Evolutionary conservation across 345 rosid species (phyloP), one percentile per base, ranked within the genome.

Genomic region (Euclidium syriacum): DNA sequence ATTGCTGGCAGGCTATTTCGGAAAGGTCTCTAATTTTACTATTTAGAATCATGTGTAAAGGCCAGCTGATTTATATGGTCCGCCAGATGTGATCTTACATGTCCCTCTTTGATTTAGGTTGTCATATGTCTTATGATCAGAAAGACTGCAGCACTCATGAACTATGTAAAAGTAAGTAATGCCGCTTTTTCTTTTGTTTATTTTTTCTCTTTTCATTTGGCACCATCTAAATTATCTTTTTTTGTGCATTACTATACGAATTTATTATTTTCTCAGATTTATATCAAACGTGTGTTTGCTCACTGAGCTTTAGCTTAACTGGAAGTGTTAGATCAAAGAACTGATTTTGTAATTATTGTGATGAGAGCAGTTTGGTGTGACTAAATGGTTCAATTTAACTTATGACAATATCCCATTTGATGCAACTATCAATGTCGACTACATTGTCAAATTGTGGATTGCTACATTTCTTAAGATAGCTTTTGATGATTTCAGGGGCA

Each of bases 41-140:
- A 6, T 7, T 60, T 36, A 42, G 1, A 59, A 41, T 24, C 12
- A n/a, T 41, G 19, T 69, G 32, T 25, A 18, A 34, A 53, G 36
- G 1, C 23, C 34, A 23, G 29, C 55, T 38, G 35, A 9, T 36
- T 62, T n/a, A n/a, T 53, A 9, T 42, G 65, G 59, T n/a, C 53
- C 41, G 46, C 4, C 19, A 8, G 12, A 34, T 43, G 51, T 44
- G 59, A 4, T 39, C 66, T 71, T 57, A 71, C 49, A 25, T 65
- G 55, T 32, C 14, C 42, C 25, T 71, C 43, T 62, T 7, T 71
- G 73, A 5, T 75, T 41, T 72, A 90, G 99, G 96, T 90, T 70
- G 97, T 87, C 73, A 74, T 85, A 59, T 94, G 97, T 75, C 87
- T 94, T 46, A 84, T 94, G 96, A 56, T 94, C 68, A 86, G 97